Base-by-base conservation (phyloP, 371 early-diverging fungal genomes). In the Mucor velutinosus region DNA sequence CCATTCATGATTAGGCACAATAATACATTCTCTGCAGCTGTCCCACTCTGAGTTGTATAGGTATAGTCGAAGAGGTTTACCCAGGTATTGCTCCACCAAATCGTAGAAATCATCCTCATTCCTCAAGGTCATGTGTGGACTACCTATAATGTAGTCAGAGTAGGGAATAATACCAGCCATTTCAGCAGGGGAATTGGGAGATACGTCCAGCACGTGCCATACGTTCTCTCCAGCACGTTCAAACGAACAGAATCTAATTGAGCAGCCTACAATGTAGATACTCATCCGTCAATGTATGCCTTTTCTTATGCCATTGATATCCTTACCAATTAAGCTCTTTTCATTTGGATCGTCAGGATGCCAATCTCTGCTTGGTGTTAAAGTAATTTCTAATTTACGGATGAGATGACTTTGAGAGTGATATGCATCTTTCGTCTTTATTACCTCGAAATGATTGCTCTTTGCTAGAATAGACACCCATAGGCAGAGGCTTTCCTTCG, bases 181-280 rank as follows among this genome's bases (percentile, higher is more conserved):
- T 75, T 84, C 87, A 25, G 91, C 90, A 8, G 91, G 91, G 23
- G 89, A 88, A 65, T 89, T 80, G 12, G 82, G 77, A 8, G 80
- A 76, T 12, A 87, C 78, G 19, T 84, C 82, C 65, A 92, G 63
- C n/a, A 93, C 84, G 65, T 92, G 93, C 92, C 93, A 92, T 12
- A 88, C 89, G 66, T 90, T 83, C 60, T 90, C 89, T 19, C 86
- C 85, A 15, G 86, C 88, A 11, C 78, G 76, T 43, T 88, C 89
- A 79, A 86, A 91, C 25, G 88, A 84, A 67, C 93, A 93, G 66
- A 84, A 91, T 25, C 92, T 84, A 59, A 92, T 89, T n/a, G 86
- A 86, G 64, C 90, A 91, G 15, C 93, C 92, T 76, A 82, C 7
- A 14, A 11, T 3, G 17, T 21, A 21, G 7, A 39, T 11, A 17